phyloP scores from a whole-genome alignment of 371 early-diverging fungal genomes.

The Mortierella sp. region DNA sequence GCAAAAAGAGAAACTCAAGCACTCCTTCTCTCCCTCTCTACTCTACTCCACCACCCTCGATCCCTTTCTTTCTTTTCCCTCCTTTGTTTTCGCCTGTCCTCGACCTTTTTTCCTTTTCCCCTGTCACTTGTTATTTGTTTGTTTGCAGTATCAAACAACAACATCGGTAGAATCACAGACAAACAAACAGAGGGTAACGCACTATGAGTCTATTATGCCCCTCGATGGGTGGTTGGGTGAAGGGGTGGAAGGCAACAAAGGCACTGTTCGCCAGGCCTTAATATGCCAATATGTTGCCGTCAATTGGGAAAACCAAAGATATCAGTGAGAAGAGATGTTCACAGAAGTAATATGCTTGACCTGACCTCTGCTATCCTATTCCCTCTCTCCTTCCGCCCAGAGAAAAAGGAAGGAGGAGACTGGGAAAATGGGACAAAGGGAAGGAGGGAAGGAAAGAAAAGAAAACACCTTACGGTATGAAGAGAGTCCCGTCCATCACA shows the following conservation, averaged over 20 bases:
- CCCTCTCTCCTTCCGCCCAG: too few species aligned
- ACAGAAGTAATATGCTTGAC: neutral
- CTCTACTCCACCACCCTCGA: neutral
- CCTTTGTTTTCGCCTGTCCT: neutral
- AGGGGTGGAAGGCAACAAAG: neutral
- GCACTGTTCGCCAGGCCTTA: neutral
- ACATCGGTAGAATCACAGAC: too few species aligned
- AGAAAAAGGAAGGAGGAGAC: neutral
- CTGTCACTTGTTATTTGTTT: neutral
- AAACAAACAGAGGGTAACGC: neutral
- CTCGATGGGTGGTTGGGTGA: neutral
- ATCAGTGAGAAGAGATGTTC: neutral
- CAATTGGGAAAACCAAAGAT: neutral
- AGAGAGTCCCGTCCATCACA: too few species aligned
- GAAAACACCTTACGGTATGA: too few species aligned
- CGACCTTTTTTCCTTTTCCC: neutral
- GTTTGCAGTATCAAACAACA: neutral
- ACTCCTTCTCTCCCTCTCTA: neutral
- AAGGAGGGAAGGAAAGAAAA: neutral
- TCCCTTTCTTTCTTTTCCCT: neutral
- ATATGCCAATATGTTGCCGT: neutral
- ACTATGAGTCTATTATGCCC: neutral
- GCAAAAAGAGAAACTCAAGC: neutral
- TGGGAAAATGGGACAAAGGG: slow-evolving; percentile 15
- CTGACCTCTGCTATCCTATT: neutral